Evolutionary conservation across 1,284 basidiomycete genomes (phyloP).

Genomic region (Moesziomyces sp.): DNA sequence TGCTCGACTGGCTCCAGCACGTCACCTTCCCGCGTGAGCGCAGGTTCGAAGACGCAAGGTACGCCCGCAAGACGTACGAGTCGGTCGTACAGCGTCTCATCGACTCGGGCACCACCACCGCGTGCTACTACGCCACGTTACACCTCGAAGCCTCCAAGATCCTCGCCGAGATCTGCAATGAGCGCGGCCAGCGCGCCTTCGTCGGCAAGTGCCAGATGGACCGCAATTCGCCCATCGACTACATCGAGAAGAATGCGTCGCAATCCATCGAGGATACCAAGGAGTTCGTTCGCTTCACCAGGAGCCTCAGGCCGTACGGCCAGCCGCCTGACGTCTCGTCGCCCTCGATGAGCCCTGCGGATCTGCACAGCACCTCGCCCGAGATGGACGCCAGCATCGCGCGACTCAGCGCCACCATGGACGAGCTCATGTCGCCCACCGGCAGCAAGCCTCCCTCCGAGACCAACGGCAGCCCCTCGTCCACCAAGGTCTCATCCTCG

Average conservation of each 20-base stretch:
- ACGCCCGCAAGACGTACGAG: slow-evolving; percentile 79
- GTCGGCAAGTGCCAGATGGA: slow-evolving; percentile 96
- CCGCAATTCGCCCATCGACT: slow-evolving; percentile 77
- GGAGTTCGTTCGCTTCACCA: slow-evolving; percentile 56
- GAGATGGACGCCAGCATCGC: slow-evolving; percentile 61
- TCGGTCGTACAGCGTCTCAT: slow-evolving; percentile 81
- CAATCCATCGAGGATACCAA: slow-evolving; percentile 61
- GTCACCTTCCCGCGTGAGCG: slow-evolving; percentile 90
- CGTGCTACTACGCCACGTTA: slow-evolving; percentile 88
- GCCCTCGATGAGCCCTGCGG: slow-evolving; percentile 45
- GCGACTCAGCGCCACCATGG: slow-evolving; percentile 54
- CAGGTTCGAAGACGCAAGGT: slow-evolving; percentile 78
- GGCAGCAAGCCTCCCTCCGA: slow-evolving; percentile 42
- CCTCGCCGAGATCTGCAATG: slow-evolving; percentile 80
- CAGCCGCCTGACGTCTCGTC: slow-evolving; percentile 47
- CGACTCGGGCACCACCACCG: slow-evolving; percentile 80
- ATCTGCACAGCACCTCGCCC: slow-evolving; percentile 32
- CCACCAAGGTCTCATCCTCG: slow-evolving; percentile 20
- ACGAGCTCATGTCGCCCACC: slow-evolving; percentile 52
- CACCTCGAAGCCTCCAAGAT: slow-evolving; percentile 84
- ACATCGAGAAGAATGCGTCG: slow-evolving; percentile 73
- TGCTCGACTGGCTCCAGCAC: slow-evolving; percentile 89
- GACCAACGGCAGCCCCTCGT: slow-evolving; percentile 34
- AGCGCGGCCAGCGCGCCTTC: slow-evolving; percentile 83
- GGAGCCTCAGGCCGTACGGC: slow-evolving; percentile 39